Base-by-base conservation (phyloP, 108 stramenopile genomes). In the Cyclostephanos tholiformis region DNA sequence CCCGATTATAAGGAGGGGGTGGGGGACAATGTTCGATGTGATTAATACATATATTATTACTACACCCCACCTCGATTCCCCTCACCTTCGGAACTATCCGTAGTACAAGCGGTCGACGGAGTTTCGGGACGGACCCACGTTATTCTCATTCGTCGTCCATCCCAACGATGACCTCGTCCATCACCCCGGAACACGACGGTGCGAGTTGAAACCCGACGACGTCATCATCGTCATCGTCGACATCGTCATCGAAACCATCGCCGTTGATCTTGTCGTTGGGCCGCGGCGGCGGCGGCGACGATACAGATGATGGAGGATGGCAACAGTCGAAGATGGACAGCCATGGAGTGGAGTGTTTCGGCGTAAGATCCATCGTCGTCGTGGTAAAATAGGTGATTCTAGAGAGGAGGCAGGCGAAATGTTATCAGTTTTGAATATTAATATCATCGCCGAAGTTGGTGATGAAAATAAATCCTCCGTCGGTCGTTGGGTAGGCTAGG, bases 341-440 rank as follows among this genome's bases (percentile, higher is more conserved):
- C 52, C 52, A 53, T 20, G 52, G 19, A 25, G 52, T 53, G 52
- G 52, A 53, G 52, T 22, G 23, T 25, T 53, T 20, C 19, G 52
- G 52, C 20, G 52, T 53, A 10, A 53, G 52, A 9, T 53, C n/a
- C 52, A 25, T 51, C 58, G 16, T 20, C 23, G 20, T 19, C 23
- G 58, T 84, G 26, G 27, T 87, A n/a, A n/a, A n/a, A n/a, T n/a
- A n/a, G n/a, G n/a, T n/a, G n/a, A n/a, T n/a, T n/a, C n/a, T n/a
- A n/a, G n/a, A n/a, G n/a, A n/a, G n/a, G n/a, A n/a, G n/a, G n/a
- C n/a, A n/a, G n/a, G n/a, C n/a, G n/a, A n/a, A n/a, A n/a, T n/a
- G n/a, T n/a, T n/a, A n/a, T n/a, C n/a, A n/a, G n/a, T n/a, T n/a
- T n/a, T n/a, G n/a, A n/a, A n/a, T n/a, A n/a, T n/a, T n/a, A n/a